Evolutionary conservation across 148 eudicot genomes (phyloP), one percentile per base, ranked within the genome.

Genomic region (Diospyros kaki): DNA sequence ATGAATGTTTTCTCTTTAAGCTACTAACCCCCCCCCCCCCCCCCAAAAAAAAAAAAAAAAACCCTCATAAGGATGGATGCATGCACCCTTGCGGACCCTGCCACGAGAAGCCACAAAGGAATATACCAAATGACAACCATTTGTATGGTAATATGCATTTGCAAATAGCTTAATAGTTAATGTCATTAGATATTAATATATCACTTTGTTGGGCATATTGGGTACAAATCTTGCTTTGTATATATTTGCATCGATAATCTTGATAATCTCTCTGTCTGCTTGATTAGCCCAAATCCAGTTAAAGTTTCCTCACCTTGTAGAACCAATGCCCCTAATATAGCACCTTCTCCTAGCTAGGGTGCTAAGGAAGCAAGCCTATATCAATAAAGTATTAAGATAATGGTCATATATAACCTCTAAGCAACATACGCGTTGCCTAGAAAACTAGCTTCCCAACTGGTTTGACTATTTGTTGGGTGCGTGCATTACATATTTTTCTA

Each of bases 181-280:
- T 42, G 11, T 66, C 53, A 66, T 45, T 11, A 66, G 28, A 66
- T 9, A 15, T 64, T 5, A 66, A 66, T 8, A 39, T 46, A 48
- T n/a, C 18, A 8, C 48, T 8, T 53, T 69, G 46, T 68, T 54
- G 61, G 72, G 73, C 39, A 69, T 69, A 39, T 53, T 52, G 58
- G 73, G 61, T 40, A 58, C 43, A 54, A 42, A 38, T 8, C n/a
- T n/a, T 39, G 17, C 39, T 17, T 68, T 28, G 12, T 53, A 28
- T 69, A 39, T 51, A 18, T 7, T 13, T 4, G 28, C 28, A 28
- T 28, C 28, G 28, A 28, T 28, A 28, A n/a, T 15, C 12, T 38
- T 52, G 42, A 52, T 52, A 7, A 48, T 52, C 13, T 52, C 44
- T 53, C 0, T 71, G 74, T 71, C 74, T 71, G 60, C 74, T 40